These are phyloP conservation scores for Diaporthe destruens DNA, from an alignment of 2,329 filamentous ascomycete species.

Conservation along the genomic window DNA sequence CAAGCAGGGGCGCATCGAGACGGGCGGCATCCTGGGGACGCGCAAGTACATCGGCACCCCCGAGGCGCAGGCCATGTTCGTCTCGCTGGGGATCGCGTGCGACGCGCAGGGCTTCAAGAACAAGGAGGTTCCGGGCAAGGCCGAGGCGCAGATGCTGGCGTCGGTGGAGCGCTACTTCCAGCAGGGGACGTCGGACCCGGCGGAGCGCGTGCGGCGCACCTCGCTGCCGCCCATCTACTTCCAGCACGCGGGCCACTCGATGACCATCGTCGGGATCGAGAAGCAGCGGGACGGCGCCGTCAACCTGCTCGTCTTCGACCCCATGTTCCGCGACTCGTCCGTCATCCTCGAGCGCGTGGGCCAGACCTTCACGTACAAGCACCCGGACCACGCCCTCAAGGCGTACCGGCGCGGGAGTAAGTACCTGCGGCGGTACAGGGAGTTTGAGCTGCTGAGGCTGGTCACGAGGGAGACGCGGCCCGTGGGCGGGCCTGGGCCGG, in stretches of 20 bases:
- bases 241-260: constrained; percentile 89
- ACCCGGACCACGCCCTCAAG: constrained; percentile 70
- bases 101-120: constrained; percentile 72
- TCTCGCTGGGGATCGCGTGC: constrained; percentile 76
- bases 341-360: constrained; percentile 71
- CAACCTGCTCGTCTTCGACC: constrained; percentile 89
- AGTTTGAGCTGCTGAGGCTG: constrained; percentile 84
- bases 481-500: not conserved
- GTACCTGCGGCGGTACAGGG: constrained; percentile 77
- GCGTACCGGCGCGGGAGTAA: constrained; percentile 78
- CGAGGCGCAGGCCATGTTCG: constrained; percentile 87
- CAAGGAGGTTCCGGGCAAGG: constrained; percentile 56
- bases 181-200: constrained; percentile 60
- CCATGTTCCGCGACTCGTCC: constrained; percentile 79
- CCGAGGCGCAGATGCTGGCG: constrained; percentile 70
- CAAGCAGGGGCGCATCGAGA: constrained; percentile 78
- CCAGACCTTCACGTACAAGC: constrained; percentile 57
- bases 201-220: constrained; percentile 77
- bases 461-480: constrained; percentile 9
- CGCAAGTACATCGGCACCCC: constrained; percentile 96
- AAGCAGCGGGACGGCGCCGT: constrained; percentile 69
- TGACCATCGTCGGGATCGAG: constrained; percentile 91
- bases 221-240: constrained; percentile 87
- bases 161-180: constrained; percentile 82
- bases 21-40: constrained; percentile 87